These are phyloP conservation scores for Cardiospermum halicacabum DNA, from an alignment of 345 rosid species.

Conservation along the genomic window DNA sequence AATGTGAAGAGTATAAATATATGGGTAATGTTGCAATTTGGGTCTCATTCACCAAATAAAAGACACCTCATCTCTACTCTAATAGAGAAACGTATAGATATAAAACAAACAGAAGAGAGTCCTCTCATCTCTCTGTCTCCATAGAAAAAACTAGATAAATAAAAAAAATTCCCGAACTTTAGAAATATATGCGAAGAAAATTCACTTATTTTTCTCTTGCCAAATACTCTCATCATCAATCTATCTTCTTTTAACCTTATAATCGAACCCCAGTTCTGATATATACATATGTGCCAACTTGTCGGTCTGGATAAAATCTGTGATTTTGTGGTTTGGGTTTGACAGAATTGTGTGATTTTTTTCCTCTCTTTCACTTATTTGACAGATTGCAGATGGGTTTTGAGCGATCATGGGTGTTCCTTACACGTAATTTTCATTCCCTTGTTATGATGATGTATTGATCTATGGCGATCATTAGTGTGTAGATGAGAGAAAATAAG, in stretches of 20 bases:
- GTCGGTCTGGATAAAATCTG: slow-evolving; percentile 17
- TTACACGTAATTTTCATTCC: slow-evolving; percentile 38
- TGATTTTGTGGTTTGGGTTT: slow-evolving; percentile 17
- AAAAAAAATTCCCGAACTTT: slow-evolving; percentile 2
- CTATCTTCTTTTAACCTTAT: slow-evolving; percentile 2
- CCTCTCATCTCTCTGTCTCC: slow-evolving; percentile 26
- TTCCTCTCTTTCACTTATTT: slow-evolving; percentile 29
- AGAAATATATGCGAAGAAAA: not conserved
- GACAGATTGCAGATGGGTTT: slow-evolving; percentile 48
- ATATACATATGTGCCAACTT: slow-evolving; percentile 21
- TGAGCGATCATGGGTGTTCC: slow-evolving; percentile 30
- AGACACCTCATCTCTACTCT: slow-evolving; percentile 47
- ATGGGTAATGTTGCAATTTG: not conserved
- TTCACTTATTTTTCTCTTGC: slow-evolving; percentile 17
- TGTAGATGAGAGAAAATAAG: slow-evolving; percentile 22
- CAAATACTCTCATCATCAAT: slow-evolving; percentile 13
- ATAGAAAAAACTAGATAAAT: no score
- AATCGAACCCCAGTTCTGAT: slow-evolving; percentile 22
- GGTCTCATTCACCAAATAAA: slow-evolving; percentile 13
- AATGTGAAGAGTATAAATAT: slow-evolving; percentile 12
- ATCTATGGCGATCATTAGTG: slow-evolving; percentile 40
- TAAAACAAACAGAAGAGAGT: slow-evolving; percentile 37
- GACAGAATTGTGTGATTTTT: slow-evolving; percentile 20
- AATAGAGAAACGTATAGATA: slow-evolving; percentile 30
- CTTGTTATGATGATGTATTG: slow-evolving; percentile 22